Base-by-base conservation (phyloP, 495 filamentous ascomycete species). In the Penicillium coffeae region DNA sequence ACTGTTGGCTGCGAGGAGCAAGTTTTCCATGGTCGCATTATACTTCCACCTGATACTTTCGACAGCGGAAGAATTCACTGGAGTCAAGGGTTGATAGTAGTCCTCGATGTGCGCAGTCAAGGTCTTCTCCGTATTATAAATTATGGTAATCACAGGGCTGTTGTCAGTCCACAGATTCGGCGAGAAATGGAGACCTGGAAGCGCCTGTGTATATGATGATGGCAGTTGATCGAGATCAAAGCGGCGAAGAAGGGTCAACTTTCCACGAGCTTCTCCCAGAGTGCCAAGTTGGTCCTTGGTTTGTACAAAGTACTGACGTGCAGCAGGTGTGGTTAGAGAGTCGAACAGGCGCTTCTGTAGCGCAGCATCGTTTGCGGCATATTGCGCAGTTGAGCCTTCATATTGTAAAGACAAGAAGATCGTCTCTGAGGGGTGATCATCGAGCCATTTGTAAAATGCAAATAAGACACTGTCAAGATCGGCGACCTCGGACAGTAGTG, bases 391-490 rank as follows among this genome's bases (percentile, higher is more conserved):
- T 2, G 56, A 58, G 19, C 69, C 59, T 48, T 75, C 70, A 34
- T 71, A 68, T 38, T 72, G 64, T 35, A 72, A 54, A 3, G 69
- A 72, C n/a, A 75, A 48, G 10, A 72, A 57, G 1, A 72, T 3
- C 0, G 67, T 55, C 42, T 72, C 69, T 0, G 63, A 59, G 0
- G 64, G 60, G 22, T 70, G 62, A 14, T 60, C 58, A 46, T 62
- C 55, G 1, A 64, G 60, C 77, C 77, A 80, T 5, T 50, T 37
- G 47, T 77, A 79, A 38, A 79, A 72, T 9, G 62, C 74, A 48
- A 72, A 75, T 3, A 81, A 52, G 2, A 78, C 69, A 45, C 76
- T 71, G 7, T 72, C 68, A 6, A 80, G 41, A 0, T 64, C 73
- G 0, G 74, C 70, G 2, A 49, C 60, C 42, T 72, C 67, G 1